A percentile compares a stretch with the other conserved stretches of the same genome.
Evolutionary conservation across 176 grass and related monocot genomes (phyloP).

Genomic region (Raddia guianensis): DNA sequence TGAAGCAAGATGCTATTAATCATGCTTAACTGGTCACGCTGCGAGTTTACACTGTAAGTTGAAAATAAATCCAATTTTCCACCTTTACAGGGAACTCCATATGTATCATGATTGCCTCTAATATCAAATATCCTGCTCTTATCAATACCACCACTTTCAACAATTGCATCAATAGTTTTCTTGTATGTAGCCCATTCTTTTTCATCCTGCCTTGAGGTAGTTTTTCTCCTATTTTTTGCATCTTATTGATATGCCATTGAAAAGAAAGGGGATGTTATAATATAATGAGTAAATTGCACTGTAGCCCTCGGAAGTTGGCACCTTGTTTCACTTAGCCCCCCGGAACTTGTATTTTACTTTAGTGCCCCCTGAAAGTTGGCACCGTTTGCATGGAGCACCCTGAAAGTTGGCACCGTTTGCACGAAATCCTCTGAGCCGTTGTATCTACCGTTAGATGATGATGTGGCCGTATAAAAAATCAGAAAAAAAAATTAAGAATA

Average conservation of each 20-base stretch:
- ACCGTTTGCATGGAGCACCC: no score
- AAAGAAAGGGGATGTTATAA: conserved; percentile 27
- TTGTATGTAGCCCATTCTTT: conserved; percentile 82
- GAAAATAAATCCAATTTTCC: conserved; percentile 78
- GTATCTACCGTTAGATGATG: no score
- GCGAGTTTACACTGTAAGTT: conserved; percentile 72
- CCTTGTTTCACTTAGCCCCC: no score
- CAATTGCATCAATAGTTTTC: conserved; percentile 65
- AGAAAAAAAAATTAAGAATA: no score
- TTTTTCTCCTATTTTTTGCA: conserved; percentile 74
- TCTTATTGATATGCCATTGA: conserved; percentile 54
- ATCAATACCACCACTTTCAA: conserved; percentile 52
- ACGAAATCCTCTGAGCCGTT: no score
- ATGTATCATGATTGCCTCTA: conserved; percentile 97
- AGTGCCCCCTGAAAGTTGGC: no score
- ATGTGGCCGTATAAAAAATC: no score
- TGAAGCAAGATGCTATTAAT: conserved; percentile 81
- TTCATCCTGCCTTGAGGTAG: conserved; percentile 76
- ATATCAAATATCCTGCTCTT: conserved; percentile 87
- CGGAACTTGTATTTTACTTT: no score
- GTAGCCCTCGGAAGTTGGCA: no score
- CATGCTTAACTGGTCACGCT: conserved; percentile 58
- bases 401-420: no score
- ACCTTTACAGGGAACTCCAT: conserved; percentile 80
- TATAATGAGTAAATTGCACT: no score